Percentiles rank a stretch among this genome's conserved stretches.
phyloP scores from a whole-genome alignment of 177 flowering plant genomes.

The Vitis hybrid region DNA sequence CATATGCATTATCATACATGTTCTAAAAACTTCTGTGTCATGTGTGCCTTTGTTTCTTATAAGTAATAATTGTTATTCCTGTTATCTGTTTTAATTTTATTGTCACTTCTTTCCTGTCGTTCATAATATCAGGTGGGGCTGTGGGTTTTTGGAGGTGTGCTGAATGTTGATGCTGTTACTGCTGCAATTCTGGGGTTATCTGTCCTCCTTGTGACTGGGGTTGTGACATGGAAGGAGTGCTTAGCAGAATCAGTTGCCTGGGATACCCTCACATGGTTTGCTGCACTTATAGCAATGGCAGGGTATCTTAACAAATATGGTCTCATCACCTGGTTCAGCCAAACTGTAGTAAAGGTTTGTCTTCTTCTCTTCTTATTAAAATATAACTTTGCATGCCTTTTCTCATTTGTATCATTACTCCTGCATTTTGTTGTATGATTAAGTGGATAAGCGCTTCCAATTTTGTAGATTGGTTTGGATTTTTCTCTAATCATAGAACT shows the following conservation, averaged over 20 bases:
- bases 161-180: constrained; percentile 88
- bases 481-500: not conserved
- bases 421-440: not conserved
- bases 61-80: too few species aligned
- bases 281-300: constrained; percentile 99
- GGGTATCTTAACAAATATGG: constrained; percentile 97
- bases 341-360: constrained; percentile 88
- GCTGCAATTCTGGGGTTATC: constrained; percentile 97
- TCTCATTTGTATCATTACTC: not conserved
- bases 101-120: not conserved
- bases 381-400: not conserved
- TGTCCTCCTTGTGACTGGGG: constrained; percentile 86
- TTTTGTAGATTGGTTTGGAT: not conserved
- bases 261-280: constrained; percentile 99
- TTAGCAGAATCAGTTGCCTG: constrained; percentile 88
- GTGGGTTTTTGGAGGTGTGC: constrained; percentile 82
- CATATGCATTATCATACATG: too few species aligned
- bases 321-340: constrained; percentile 91
- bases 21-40: too few species aligned
- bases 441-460: not conserved
- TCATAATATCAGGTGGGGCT: constrained; percentile 69
- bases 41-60: too few species aligned
- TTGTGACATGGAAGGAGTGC: constrained; percentile 99
- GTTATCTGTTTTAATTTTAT: not conserved
- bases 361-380: constrained; percentile 6